Conservation (phyloP, 2,329 filamentous ascomycete species). For the Neonectria magnoliae region DNA sequence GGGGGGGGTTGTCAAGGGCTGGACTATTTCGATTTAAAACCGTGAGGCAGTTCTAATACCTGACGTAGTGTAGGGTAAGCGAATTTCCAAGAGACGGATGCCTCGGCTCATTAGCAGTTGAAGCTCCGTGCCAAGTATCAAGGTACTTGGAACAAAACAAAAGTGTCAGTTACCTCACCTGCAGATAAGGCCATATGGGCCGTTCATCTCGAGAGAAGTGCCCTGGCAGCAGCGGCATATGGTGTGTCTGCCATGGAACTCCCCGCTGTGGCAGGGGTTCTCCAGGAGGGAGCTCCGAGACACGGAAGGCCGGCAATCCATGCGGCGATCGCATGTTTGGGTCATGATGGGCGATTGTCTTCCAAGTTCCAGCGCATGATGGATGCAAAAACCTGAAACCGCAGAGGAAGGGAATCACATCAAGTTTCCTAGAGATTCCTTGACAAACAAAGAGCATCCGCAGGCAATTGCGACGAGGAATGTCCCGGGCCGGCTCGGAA, state of each 20-base stretch:
- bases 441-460: neutral
- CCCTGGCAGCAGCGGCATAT: neutral
- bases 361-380: neutral
- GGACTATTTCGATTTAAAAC: neutral
- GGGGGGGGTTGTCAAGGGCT: neutral
- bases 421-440: neutral
- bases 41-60: neutral
- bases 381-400: neutral
- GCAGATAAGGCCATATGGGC: neutral
- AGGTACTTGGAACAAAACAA: neutral
- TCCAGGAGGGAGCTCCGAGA: conserved; percentile 15
- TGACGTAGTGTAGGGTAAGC: neutral
- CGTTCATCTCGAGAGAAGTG: neutral
- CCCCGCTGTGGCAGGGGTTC: conserved; percentile 4
- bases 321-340: conserved; percentile 19
- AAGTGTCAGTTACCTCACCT: neutral
- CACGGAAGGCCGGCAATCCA: conserved; percentile 17
- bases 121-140: neutral
- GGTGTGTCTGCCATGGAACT: conserved; percentile 11
- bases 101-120: neutral
- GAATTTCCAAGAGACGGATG: neutral
- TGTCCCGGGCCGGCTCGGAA: conserved; percentile 6
- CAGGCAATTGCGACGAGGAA: neutral
- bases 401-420: neutral
- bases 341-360: neutral